Evolutionary conservation across 805 yeast genomes (phyloP).

Genomic region (Wickerhamiella siamensis): DNA sequence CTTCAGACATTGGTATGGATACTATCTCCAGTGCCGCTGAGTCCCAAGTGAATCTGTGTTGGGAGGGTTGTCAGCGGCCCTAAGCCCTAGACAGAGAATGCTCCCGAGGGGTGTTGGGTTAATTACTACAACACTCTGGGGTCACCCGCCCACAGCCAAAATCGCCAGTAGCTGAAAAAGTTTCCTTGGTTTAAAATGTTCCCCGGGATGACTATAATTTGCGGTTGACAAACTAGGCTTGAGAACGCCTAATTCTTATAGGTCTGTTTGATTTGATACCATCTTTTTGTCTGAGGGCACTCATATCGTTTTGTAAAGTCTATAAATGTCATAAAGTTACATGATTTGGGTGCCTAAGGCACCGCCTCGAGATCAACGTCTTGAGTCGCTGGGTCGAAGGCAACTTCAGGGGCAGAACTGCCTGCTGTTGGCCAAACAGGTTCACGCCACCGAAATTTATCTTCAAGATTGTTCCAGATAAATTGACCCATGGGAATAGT

Average conservation of each 20-base stretch:
- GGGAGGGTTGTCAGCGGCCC: neutral
- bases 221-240: conserved; percentile 16
- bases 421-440: neutral
- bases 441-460: conserved; percentile 5
- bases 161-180: too few relatives aligned
- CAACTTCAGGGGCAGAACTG: neutral
- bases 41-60: neutral
- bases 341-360: neutral
- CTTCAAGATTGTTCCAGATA: conserved; percentile 14
- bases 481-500: conserved; percentile 33
- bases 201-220: conserved; percentile 20
- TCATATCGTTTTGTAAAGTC: neutral
- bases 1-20: conserved; percentile 41
- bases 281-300: conserved; percentile 12
- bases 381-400: neutral
- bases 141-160: too few relatives aligned
- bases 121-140: too few relatives aligned
- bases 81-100: neutral
- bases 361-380: neutral
- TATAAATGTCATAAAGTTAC: too few relatives aligned
- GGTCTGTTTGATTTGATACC: conserved; percentile 8
- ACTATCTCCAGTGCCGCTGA: neutral
- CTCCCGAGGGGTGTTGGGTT: too few relatives aligned
- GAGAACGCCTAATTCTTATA: conserved; percentile 8
- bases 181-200: conserved; percentile 8